These are phyloP conservation scores for Lentinula boryana DNA, from an alignment of 768 basidiomycete genomes.

Conservation along the genomic window DNA sequence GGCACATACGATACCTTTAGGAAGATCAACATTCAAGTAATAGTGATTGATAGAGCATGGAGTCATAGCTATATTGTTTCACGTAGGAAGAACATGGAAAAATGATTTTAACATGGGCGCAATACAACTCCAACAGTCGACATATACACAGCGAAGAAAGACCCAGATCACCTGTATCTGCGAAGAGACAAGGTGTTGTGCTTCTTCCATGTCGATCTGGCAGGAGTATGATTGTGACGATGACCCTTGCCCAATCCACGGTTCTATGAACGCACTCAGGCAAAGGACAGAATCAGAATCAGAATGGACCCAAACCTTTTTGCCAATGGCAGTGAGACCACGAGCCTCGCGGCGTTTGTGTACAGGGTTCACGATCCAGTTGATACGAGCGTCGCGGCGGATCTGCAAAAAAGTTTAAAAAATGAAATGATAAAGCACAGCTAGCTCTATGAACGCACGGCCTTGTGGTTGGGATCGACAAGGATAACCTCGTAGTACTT, in stretches of 20 bases:
- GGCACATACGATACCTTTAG: no score
- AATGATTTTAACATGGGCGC: neutral
- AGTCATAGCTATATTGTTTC: neutral
- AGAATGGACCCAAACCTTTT: constrained; percentile 57
- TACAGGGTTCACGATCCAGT: constrained; percentile 98
- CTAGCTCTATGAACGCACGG: constrained; percentile 45
- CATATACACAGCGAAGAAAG: neutral
- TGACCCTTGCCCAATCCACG: constrained; percentile 96
- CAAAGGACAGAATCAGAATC: neutral
- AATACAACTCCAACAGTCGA: neutral
- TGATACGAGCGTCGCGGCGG: constrained; percentile 94
- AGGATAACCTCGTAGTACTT: constrained; percentile 99
- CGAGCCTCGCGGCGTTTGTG: constrained; percentile 98
- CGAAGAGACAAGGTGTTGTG: constrained; percentile 97
- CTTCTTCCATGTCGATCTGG: constrained; percentile 90
- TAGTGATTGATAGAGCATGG: neutral
- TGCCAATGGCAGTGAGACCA: constrained; percentile 94
- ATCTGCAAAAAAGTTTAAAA: constrained; percentile 40
- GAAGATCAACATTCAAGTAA: neutral
- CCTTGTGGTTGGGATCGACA: constrained; percentile 93
- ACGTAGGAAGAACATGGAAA: neutral
- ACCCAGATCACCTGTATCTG: constrained; percentile 67
- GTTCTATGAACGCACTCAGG: constrained; percentile 47
- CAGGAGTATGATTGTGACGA: constrained; percentile 89
- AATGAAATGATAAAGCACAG: neutral